phyloP scores from a whole-genome alignment of 78 protist species.

The Cavenderia fasciculata region DNA sequence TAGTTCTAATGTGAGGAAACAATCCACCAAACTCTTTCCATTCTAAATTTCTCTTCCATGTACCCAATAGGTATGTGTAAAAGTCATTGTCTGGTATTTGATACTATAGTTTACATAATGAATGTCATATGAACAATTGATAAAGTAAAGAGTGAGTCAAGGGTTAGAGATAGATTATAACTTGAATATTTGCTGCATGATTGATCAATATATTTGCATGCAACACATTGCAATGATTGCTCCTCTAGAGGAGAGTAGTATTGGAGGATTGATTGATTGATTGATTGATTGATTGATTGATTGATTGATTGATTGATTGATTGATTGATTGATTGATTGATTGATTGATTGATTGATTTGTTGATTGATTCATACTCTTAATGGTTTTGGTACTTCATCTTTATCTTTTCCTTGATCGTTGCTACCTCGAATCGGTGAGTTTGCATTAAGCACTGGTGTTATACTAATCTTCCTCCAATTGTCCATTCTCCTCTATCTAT shows the following conservation, averaged over 20 bases:
- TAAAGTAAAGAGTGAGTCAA: no score
- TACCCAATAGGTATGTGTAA: constrained; percentile 53
- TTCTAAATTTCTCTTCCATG: constrained; percentile 82
- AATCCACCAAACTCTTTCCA: constrained; percentile 79
- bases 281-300: no score
- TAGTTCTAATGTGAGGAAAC: constrained; percentile 67
- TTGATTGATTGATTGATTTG: background rate
- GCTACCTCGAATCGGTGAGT: background rate
- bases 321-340: background rate
- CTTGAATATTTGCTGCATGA: no score
- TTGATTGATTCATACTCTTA: constrained; percentile 12
- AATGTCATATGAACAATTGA: background rate
- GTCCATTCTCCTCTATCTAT: no score
- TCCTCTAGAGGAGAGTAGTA: no score
- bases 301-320: background rate
- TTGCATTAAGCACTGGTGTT: constrained; percentile 8
- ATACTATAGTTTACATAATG: constrained; percentile 1
- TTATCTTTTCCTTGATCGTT: background rate
- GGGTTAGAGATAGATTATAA: no score
- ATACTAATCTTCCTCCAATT: constrained; percentile 51
- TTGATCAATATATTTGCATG: no score
- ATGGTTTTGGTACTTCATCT: constrained; percentile 27
- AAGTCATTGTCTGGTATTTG: constrained; percentile 68
- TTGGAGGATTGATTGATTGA: background rate
- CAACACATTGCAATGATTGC: no score